Base-by-base conservation (phyloP, 176 grass and related monocot genomes). In the Guadua angustifolia region DNA sequence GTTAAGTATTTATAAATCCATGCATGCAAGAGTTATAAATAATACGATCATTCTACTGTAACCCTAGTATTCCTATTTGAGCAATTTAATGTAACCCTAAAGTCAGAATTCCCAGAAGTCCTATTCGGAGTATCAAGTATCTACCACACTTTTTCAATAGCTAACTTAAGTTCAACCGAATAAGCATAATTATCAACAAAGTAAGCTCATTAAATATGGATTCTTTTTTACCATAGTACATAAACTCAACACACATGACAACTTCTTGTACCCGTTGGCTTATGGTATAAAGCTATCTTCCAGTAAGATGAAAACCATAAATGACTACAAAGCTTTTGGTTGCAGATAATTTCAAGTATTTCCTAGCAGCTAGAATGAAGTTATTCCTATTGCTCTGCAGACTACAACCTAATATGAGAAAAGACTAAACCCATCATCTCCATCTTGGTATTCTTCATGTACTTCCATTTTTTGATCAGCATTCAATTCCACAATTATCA, bases 381-480 rank as follows among this genome's bases (percentile, higher is more conserved):
- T 71, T 84, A 75, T 84, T 79, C 80, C 84, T 87, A 80, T 82
- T 62, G 59, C 69, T 53, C 89, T 4, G 16, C 51, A 39, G 62
- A 53, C 33, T 72, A 46, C 61, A 62, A 67, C 55, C 67, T 90
- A 90, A 70, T 87, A 87, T 36, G 80, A 83, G 85, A 90, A 90
- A 73, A 90, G 89, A 73, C 84, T 87, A 83, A 87, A 90, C 17
- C 89, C 89, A 80, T 90, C 84, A 80, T 87, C 89, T 18, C 89
- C 89, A 51, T 82, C 74, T 68, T 74, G 50, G 80, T 44, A 83
- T 55, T 90, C 84, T 79, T 90, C 88, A 84, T 84, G 84, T 80
- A 73, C 74, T 79, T 87, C 84, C 58, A 87, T 80, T 80, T 83
- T 84, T 79, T 68, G 58, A 90, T 83, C 84, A 80, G 89, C 84